phyloP scores from a whole-genome alignment of 1,284 basidiomycete genomes.

The Austroboletus olivaceoglutinosus region DNA sequence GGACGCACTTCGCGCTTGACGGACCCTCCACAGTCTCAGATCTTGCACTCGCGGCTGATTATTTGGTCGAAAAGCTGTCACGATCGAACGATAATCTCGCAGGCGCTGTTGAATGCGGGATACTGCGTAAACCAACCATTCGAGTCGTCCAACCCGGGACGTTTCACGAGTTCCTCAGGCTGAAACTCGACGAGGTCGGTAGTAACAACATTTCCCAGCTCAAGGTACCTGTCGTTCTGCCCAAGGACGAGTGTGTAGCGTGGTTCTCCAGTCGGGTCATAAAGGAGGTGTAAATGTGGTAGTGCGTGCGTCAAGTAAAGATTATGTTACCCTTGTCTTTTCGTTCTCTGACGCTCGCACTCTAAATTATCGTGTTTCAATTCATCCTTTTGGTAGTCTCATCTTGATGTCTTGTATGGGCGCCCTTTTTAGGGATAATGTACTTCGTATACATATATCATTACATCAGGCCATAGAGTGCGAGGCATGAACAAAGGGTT shows the following conservation, averaged over 20 bases:
- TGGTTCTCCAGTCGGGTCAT: background rate
- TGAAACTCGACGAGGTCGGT: background rate
- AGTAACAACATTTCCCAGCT: background rate
- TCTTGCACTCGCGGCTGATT: background rate
- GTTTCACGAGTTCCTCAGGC: background rate
- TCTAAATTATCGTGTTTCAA: too few species aligned
- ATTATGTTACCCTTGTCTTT: too few species aligned
- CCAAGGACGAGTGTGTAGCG: background rate
- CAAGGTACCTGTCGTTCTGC: background rate
- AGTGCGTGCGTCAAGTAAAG: too few species aligned
- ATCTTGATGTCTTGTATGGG: too few species aligned
- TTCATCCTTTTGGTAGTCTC: too few species aligned
- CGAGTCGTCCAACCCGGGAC: background rate
- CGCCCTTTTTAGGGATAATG: too few species aligned
- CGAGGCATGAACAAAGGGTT: too few species aligned
- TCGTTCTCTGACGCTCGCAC: too few species aligned
- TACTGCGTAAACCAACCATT: background rate
- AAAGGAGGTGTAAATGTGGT: background rate
- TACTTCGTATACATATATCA: too few species aligned
- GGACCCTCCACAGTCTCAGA: background rate
- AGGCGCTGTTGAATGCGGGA: background rate
- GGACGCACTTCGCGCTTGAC: background rate
- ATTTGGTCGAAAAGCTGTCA: background rate
- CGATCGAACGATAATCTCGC: background rate
- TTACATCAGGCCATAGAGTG: too few species aligned